Evolutionary conservation across 805 yeast genomes (phyloP).

Genomic region (Komagataella ulmi): DNA sequence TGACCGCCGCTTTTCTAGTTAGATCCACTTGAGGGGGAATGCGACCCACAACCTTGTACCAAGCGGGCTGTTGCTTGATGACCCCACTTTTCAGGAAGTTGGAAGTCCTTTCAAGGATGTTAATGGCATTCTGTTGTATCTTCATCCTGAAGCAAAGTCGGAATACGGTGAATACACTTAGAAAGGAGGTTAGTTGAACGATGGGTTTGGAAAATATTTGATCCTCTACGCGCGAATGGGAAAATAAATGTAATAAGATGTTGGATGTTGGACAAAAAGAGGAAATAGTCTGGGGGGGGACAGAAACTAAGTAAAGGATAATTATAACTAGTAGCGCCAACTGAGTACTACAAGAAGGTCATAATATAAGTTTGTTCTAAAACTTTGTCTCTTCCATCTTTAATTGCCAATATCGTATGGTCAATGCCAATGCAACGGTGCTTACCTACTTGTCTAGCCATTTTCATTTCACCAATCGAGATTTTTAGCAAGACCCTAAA

Average conservation of each 20-base stretch:
- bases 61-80: conserved; percentile 64
- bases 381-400: no score
- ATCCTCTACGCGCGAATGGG: not conserved
- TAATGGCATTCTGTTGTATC: conserved; percentile 63
- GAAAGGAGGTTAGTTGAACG: not conserved
- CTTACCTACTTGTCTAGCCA: no score
- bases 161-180: not conserved
- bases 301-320: no score
- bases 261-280: not conserved
- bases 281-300: no score
- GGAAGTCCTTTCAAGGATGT: conserved; percentile 71
- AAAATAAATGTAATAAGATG: not conserved
- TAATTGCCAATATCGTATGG: not conserved
- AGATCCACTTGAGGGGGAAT: conserved; percentile 68
- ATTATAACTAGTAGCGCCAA: no score
- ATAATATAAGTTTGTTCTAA: no score
- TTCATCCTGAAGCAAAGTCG: conserved; percentile 30
- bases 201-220: not conserved
- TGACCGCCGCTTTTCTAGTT: conserved; percentile 19
- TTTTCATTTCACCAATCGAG: not conserved
- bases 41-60: conserved; percentile 78
- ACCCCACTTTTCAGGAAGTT: conserved; percentile 59
- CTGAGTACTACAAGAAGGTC: no score
- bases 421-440: not conserved
- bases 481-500: not conserved